A percentile compares a stretch with the other conserved stretches of the same genome.
These are phyloP conservation scores for Lactarius tabidus DNA, from an alignment of 768 basidiomycete genomes.

Conservation along the genomic window DNA sequence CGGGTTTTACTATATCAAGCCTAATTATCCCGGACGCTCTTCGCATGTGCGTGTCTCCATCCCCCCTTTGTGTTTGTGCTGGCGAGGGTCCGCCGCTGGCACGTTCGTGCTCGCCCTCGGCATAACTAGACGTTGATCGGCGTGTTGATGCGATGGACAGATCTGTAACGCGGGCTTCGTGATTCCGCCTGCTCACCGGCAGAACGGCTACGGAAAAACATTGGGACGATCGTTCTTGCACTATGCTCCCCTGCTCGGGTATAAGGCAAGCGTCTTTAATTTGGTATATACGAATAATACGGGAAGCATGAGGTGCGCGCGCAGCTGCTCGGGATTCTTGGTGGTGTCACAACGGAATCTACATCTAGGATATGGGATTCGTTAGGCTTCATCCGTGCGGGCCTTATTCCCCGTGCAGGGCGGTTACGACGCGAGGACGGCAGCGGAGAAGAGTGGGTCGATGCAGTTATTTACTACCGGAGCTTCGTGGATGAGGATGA, in stretches of 20 bases:
- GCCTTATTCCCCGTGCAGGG: constrained; percentile 73
- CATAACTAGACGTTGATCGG: background rate
- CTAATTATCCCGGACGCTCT: constrained; percentile 86
- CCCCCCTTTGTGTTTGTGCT: background rate
- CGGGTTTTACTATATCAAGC: constrained; percentile 83
- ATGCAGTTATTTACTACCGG: constrained; percentile 84
- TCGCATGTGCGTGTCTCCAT: constrained; percentile 66
- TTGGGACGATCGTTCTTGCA: constrained; percentile 77
- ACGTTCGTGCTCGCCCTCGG: too few species aligned
- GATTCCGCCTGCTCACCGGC: constrained; percentile 59
- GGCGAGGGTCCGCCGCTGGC: too few species aligned
- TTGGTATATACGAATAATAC: constrained; percentile 83
- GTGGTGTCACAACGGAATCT: background rate
- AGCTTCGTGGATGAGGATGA: constrained; percentile 47
- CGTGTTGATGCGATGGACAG: constrained; percentile 34
- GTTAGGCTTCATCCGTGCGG: constrained; percentile 75
- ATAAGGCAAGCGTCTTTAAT: constrained; percentile 82
- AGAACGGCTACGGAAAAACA: constrained; percentile 60
- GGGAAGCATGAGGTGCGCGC: constrained; percentile 59
- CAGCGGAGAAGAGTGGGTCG: constrained; percentile 78
- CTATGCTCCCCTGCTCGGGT: constrained; percentile 76
- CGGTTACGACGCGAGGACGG: constrained; percentile 64
- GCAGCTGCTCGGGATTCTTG: constrained; percentile 7
- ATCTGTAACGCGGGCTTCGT: constrained; percentile 92
- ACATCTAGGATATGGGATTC: constrained; percentile 71